phyloP scores from a whole-genome alignment of 176 grass and related monocot genomes.

The Juncus inflexus region DNA sequence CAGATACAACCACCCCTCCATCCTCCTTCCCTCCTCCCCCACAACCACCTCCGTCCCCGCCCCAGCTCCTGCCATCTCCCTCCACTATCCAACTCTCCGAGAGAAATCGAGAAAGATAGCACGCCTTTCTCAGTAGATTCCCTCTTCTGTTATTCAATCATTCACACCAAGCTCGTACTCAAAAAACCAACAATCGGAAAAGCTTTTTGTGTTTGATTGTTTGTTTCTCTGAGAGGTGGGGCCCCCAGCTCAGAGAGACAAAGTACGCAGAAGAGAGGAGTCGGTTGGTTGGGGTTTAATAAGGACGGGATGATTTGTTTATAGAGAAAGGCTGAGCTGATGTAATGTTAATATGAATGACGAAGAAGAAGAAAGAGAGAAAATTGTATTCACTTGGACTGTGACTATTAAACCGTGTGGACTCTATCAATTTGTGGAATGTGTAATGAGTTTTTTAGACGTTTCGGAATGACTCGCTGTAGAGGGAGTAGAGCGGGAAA shows the following conservation, averaged over 20 bases:
- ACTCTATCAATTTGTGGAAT: neutral
- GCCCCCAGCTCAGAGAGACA: constrained; percentile 19
- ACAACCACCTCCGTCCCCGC: neutral
- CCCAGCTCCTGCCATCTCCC: constrained; percentile 4
- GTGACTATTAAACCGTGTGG: neutral
- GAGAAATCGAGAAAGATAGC: no score
- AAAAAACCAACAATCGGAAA: neutral
- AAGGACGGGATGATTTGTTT: constrained; percentile 4
- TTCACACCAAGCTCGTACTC: neutral
- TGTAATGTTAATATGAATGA: no score
- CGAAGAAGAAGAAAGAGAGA: constrained; percentile 1
- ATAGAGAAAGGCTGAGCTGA: constrained; percentile 3
- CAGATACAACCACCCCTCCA: constrained; percentile 89
- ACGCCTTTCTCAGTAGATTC: no score
- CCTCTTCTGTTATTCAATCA: neutral
- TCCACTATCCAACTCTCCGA: neutral
- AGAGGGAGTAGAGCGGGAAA: neutral
- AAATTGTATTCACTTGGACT: neutral
- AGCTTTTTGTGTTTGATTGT: neutral
- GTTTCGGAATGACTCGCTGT: neutral
- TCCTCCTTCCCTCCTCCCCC: constrained; percentile 40
- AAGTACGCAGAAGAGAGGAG: neutral
- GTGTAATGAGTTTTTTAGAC: neutral
- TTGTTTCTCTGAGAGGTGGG: neutral
- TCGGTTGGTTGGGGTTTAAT: constrained; percentile 13